Percentiles rank a stretch among this genome's conserved stretches.
Conservation (phyloP, 148 eudicot genomes). For the Simmondsia chinensis region DNA sequence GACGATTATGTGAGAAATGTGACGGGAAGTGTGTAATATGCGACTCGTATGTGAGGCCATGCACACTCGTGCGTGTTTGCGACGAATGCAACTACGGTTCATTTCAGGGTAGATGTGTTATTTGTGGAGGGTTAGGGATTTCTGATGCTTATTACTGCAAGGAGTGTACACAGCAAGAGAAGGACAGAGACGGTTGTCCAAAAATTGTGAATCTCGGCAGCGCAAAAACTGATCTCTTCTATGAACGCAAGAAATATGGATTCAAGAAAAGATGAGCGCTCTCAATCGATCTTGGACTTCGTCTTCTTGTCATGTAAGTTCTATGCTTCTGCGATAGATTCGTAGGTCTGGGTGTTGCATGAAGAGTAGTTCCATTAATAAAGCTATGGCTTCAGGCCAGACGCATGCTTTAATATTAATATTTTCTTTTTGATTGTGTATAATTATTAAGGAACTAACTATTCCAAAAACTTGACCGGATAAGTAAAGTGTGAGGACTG, state of each 20-base stretch:
- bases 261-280: slow-evolving; percentile 68
- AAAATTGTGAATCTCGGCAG: slow-evolving; percentile 81
- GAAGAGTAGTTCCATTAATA: too few species aligned
- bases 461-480: too few species aligned
- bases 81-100: slow-evolving; percentile 91
- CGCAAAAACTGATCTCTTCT: slow-evolving; percentile 74
- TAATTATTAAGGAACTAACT: too few species aligned
- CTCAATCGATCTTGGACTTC: too few species aligned
- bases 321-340: too few species aligned
- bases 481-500: too few species aligned
- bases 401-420: too few species aligned
- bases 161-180: slow-evolving; percentile 83
- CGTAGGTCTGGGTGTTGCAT: too few species aligned
- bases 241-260: slow-evolving; percentile 68
- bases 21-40: slow-evolving; percentile 78
- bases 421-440: too few species aligned
- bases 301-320: too few species aligned
- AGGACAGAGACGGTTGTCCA: slow-evolving; percentile 81
- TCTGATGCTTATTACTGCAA: slow-evolving; percentile 89
- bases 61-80: slow-evolving; percentile 72
- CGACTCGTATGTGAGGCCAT: slow-evolving; percentile 78
- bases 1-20: slow-evolving; percentile 70
- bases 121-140: slow-evolving; percentile 81
- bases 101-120: slow-evolving; percentile 72
- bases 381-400: too few species aligned